Evolutionary conservation across 768 basidiomycete genomes (phyloP), one percentile per base, ranked within the genome.

Genomic region (Arthromyces matolae): DNA sequence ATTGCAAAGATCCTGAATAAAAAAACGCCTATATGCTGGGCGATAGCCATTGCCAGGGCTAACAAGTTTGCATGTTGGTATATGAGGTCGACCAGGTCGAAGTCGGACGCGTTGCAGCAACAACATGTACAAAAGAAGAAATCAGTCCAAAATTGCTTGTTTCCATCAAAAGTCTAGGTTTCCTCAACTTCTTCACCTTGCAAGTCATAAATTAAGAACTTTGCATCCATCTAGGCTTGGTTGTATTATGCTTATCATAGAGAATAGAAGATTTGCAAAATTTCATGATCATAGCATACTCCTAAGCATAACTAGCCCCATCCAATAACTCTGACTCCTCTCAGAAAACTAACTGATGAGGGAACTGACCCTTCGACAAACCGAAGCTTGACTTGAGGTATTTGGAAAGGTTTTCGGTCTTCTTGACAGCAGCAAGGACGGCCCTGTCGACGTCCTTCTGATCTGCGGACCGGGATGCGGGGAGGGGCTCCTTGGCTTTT

Each of bases 291-390:
- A 63, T 63, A 65, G 64, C 62, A 63, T 65, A 61, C 64, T 59
- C 56, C 55, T 60, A 60, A 45, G 50, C 49, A 56, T 50, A 59
- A 39, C 51, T 49, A 49, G 39, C 41, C 45, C 38, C 49, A 56
- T 47, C 45, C 45, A 45, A 50, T 37, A 33, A 41, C 56, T 35
- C 46, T 50, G 50, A 39, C 44, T 50, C 56, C 49, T 39, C 56
- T 78, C 75, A 98, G 79, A 96, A 98, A 54, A 80, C 80, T 74
- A 99, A 68, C 72, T 89, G 82, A 76, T 99, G 96, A 65, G 96
- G 91, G 78, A 79, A 92, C 75, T 98, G 93, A 52, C 94, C 93
- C 80, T 94, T 96, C 59, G 91, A 92, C 53, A 99, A 79, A 65
- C 92, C 93, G 78, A 89, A 99, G 64, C 79, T 83, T 47, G 94